Evolutionary conservation across 306 rosid genomes (phyloP).

Genomic region (Prosopis cineraria): DNA sequence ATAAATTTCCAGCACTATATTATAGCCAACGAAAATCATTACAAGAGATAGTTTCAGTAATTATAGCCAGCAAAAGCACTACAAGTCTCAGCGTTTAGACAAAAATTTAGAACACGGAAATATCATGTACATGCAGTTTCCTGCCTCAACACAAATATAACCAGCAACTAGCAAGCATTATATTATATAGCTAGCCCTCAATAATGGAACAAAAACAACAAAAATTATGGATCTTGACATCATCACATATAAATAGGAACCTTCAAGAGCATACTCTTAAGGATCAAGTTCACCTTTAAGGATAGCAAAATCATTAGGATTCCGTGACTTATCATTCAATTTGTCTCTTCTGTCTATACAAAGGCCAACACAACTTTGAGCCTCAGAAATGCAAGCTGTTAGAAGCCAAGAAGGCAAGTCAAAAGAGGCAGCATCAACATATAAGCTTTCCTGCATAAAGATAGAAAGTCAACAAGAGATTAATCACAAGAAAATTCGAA

Average conservation of each 20-base stretch:
- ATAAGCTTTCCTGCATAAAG: too few species aligned
- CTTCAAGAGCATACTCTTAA: constrained; percentile 25
- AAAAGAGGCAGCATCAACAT: too few species aligned
- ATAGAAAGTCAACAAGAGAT: constrained; percentile 5
- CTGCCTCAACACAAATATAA: constrained; percentile 28
- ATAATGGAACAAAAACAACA: too few species aligned
- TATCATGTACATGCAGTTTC: constrained; percentile 9
- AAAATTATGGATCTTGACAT: too few species aligned
- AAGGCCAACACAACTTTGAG: constrained; percentile 71
- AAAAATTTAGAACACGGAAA: constrained; percentile 22
- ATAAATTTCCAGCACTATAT: too few species aligned
- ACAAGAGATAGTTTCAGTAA: too few species aligned
- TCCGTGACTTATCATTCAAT: constrained; percentile 65
- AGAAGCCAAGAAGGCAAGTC: constrained; percentile 92
- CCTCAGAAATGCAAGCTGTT: constrained; percentile 81
- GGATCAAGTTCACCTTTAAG: constrained; percentile 68
- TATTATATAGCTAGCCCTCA: constrained; percentile 1
- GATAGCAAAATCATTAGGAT: constrained; percentile 88
- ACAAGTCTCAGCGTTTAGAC: constrained; percentile 26
- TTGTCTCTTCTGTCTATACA: too few species aligned
- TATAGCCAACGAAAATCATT: too few species aligned
- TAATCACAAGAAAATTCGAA: constrained; percentile 39
- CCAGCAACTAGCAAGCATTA: constrained; percentile 26
- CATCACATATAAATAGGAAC: too few species aligned
- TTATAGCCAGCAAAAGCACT: constrained; percentile 11